Conservation (phyloP, 2,329 filamentous ascomycete genomes). For the Clarireedia monteithiana region DNA sequence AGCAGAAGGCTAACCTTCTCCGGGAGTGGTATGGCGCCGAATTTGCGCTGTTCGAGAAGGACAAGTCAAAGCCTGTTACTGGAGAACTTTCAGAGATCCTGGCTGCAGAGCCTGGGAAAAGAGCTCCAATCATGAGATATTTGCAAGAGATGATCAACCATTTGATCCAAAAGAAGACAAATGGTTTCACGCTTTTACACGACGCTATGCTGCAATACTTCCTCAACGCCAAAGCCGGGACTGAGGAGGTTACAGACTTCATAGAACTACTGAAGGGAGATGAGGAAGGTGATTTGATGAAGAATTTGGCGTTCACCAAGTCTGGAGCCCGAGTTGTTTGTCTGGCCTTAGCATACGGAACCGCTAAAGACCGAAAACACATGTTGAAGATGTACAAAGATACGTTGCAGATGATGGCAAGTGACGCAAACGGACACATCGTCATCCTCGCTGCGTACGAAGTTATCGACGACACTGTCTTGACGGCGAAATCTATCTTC, state of each 20-base stretch:
- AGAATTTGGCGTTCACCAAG: constrained; percentile 94
- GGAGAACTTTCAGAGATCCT: constrained; percentile 68
- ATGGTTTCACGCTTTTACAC: constrained; percentile 94
- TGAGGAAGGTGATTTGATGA: constrained; percentile 80
- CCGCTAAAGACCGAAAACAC: constrained; percentile 86
- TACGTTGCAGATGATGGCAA: constrained; percentile 76
- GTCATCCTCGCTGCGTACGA: constrained; percentile 83
- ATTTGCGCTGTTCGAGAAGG: constrained; percentile 70
- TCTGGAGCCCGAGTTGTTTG: constrained; percentile 78
- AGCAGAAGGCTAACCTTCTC: constrained; percentile 78
- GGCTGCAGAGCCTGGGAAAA: constrained; percentile 72
- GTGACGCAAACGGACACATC: constrained; percentile 69
- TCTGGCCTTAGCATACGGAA: constrained; percentile 73
- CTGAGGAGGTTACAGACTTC: constrained; percentile 78
- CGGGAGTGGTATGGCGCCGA: constrained; percentile 96
- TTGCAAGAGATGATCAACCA: constrained; percentile 83
- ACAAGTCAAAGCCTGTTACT: constrained; percentile 41
- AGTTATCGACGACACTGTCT: constrained; percentile 87
- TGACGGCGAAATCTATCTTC: constrained; percentile 79
- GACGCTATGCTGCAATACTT: constrained; percentile 98
- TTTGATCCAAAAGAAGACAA: constrained; percentile 92
- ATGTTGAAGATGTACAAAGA: constrained; percentile 88
- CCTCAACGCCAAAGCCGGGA: constrained; percentile 66
- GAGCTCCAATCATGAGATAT: constrained; percentile 77
- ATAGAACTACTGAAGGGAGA: constrained; percentile 87